A percentile compares a stretch with the other conserved stretches of the same genome.
Conservation (phyloP, 768 basidiomycete species). For the Rhizopogon sp. region DNA sequence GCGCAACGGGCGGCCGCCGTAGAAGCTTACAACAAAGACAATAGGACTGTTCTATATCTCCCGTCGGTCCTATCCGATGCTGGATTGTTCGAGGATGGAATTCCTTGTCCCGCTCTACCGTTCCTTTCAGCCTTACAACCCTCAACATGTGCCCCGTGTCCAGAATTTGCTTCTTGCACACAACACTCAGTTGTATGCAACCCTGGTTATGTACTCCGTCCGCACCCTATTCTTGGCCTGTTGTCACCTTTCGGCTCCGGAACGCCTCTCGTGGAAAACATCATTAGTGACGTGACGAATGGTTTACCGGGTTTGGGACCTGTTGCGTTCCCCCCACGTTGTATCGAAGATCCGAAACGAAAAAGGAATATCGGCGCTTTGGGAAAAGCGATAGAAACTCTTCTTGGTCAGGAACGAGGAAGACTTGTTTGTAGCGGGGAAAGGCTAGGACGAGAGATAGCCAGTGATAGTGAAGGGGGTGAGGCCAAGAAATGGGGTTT, state of each 20-base stretch:
- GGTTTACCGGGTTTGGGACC: conserved; percentile 77
- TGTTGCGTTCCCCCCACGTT: conserved; percentile 70
- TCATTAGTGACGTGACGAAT: conserved; percentile 44
- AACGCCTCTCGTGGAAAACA: conserved; percentile 33
- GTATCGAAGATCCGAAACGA: conserved; percentile 72
- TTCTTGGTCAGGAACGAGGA: conserved; percentile 61
- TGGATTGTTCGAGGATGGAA: conserved; percentile 25
- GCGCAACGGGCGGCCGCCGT: conserved; percentile 40
- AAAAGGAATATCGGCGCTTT: conserved; percentile 69
- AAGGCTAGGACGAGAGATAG: conserved; percentile 15
- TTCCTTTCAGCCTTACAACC: conserved; percentile 54
- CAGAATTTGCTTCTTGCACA: conserved; percentile 61
- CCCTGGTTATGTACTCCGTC: conserved; percentile 57
- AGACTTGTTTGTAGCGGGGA: conserved; percentile 59
- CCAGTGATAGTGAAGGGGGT: conserved; percentile 48
- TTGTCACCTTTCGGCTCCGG: conserved; percentile 36
- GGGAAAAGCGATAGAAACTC: conserved; percentile 65
- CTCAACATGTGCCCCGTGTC: conserved; percentile 66
- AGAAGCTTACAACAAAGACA: conserved; percentile 52
- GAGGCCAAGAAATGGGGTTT: conserved; percentile 79
- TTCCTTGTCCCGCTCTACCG: conserved; percentile 50
- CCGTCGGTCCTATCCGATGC: conserved; percentile 21
- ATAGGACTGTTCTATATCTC: conserved; percentile 42
- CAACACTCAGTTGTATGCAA: conserved; percentile 59
- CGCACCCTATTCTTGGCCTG: conserved; percentile 51